Conservation (phyloP, 2,329 filamentous ascomycete species). For the Pseudocercospora crystallina region DNA sequence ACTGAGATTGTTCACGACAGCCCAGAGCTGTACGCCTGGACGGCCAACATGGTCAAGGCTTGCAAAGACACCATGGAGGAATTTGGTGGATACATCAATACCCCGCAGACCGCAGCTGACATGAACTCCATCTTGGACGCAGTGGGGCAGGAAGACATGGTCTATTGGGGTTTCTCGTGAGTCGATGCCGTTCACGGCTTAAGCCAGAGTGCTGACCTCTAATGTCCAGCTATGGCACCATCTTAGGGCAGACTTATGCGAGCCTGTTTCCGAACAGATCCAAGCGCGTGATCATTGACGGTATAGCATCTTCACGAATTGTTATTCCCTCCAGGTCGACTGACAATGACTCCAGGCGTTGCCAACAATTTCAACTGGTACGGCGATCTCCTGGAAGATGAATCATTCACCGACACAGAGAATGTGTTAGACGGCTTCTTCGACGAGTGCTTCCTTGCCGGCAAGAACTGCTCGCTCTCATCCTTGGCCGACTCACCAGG, state of each 20-base stretch:
- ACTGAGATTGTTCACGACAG: slow-evolving; percentile 22
- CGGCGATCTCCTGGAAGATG: slow-evolving; percentile 50
- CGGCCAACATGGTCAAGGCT: slow-evolving; percentile 21
- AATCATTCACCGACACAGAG: slow-evolving; percentile 55
- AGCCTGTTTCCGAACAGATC: slow-evolving; percentile 46
- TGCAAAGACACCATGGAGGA: slow-evolving; percentile 23
- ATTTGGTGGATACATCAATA: slow-evolving; percentile 25
- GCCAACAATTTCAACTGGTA: slow-evolving; percentile 46
- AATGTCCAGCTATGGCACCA: slow-evolving; percentile 43
- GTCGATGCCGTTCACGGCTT: neutral
- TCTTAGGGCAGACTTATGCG: slow-evolving; percentile 49
- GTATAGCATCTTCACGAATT: slow-evolving; percentile 7
- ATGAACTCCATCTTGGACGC: slow-evolving; percentile 27
- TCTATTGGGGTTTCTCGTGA: slow-evolving; percentile 42
- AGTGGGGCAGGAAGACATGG: slow-evolving; percentile 30
- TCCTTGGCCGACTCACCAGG: slow-evolving; percentile 14
- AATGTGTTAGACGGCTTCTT: slow-evolving; percentile 57
- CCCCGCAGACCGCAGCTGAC: slow-evolving; percentile 24
- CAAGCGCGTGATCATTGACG: slow-evolving; percentile 45
- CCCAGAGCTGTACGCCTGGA: slow-evolving; percentile 23
- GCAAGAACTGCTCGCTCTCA: slow-evolving; percentile 28
- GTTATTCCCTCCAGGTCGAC: no score
- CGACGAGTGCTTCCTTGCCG: slow-evolving; percentile 53
- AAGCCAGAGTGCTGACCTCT: neutral
- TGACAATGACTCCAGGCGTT: slow-evolving; percentile 21